phyloP scores from a whole-genome alignment of 2,329 filamentous ascomycete genomes.

The Thermomyces lanuginosus region DNA sequence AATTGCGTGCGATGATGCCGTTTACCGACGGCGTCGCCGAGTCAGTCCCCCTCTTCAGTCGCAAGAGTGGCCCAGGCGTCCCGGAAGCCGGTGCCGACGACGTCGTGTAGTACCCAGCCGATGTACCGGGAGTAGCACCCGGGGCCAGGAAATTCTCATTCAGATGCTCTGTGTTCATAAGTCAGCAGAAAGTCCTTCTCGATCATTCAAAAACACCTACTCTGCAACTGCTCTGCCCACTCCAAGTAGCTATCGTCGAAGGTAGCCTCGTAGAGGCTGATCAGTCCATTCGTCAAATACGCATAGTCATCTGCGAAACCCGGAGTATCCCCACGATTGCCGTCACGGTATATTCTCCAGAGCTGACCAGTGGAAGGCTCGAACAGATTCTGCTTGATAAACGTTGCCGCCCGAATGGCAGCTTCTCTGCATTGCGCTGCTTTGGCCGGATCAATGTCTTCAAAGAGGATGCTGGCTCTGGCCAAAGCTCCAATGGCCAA shows the following conservation, averaged over 20 bases:
- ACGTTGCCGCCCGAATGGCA: slow-evolving; percentile 52
- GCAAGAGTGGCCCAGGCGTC: slow-evolving; percentile 47
- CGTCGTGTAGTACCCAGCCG: slow-evolving; percentile 27
- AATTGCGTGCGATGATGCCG: slow-evolving; percentile 66
- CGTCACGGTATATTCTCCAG: slow-evolving; percentile 57
- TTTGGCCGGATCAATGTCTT: slow-evolving; percentile 39
- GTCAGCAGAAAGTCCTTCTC: background rate
- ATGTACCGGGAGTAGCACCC: slow-evolving; percentile 19
- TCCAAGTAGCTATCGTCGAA: slow-evolving; percentile 58
- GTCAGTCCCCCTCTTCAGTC: slow-evolving; percentile 91
- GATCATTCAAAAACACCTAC: slow-evolving; percentile 26
- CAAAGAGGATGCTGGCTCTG: slow-evolving; percentile 53
- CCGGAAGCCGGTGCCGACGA: slow-evolving; percentile 40
- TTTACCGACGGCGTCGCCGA: slow-evolving; percentile 81
- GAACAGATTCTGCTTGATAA: slow-evolving; percentile 61
- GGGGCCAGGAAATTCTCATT: slow-evolving; percentile 62
- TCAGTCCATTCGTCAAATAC: slow-evolving; percentile 64
- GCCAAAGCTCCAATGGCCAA: slow-evolving; percentile 73
- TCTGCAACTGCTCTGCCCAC: slow-evolving; percentile 69
- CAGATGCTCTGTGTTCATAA: slow-evolving; percentile 42
- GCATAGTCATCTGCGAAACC: slow-evolving; percentile 93
- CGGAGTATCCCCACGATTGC: slow-evolving; percentile 43
- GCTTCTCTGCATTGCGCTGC: slow-evolving; percentile 46
- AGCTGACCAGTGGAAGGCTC: slow-evolving; percentile 45
- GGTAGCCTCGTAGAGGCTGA: slow-evolving; percentile 72